Conservation (phyloP, 305 asterid species). For the Nicotiana rustica region DNA sequence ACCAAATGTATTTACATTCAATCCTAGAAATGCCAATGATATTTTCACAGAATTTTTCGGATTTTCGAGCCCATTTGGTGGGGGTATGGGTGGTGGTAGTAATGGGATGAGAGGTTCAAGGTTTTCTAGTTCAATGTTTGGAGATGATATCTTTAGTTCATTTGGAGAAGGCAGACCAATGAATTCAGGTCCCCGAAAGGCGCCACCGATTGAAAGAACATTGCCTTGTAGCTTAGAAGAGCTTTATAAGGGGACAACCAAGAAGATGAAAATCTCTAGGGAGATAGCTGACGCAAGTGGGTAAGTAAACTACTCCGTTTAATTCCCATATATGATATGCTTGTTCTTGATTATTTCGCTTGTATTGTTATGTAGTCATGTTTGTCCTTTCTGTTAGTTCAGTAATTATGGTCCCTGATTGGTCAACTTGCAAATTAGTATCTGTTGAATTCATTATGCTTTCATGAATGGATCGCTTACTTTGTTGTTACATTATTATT, state of each 20-base stretch:
- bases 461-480: background rate
- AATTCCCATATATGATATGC: background rate
- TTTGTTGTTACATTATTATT: background rate
- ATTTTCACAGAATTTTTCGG: conserved; percentile 92
- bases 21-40: conserved; percentile 82
- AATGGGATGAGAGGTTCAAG: conserved; percentile 67
- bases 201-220: conserved; percentile 68
- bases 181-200: conserved; percentile 71
- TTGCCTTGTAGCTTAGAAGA: conserved; percentile 87
- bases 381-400: conserved; percentile 13
- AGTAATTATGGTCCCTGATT: conserved; percentile 21
- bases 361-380: background rate
- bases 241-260: conserved; percentile 80
- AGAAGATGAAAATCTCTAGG: conserved; percentile 89
- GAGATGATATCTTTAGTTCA: conserved; percentile 73
- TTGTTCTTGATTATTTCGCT: background rate
- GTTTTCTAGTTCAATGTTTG: conserved; percentile 74
- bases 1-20: conserved; percentile 74
- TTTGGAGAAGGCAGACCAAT: conserved; percentile 67
- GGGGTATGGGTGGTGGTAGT: conserved; percentile 66
- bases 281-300: conserved; percentile 89
- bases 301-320: conserved; percentile 47
- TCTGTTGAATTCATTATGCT: background rate
- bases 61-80: conserved; percentile 72
- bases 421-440: background rate